Conservation (phyloP, 768 basidiomycete genomes). For the Agaricus sinodeliciosus region DNA sequence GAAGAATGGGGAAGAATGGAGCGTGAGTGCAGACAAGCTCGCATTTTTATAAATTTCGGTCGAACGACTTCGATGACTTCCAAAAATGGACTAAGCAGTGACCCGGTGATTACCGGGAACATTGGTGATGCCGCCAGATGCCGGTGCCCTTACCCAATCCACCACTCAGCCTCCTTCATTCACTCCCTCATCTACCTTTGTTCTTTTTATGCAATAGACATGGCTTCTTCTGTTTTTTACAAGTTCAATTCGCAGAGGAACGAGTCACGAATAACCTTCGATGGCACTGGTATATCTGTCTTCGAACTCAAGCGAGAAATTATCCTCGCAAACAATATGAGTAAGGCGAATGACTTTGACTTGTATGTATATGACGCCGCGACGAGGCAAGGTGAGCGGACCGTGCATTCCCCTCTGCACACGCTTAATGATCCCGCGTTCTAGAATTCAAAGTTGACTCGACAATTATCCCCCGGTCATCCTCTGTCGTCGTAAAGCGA, state of each 20-base stretch:
- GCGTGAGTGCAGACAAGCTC: neutral
- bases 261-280: slow-evolving; percentile 94
- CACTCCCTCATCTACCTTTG: slow-evolving; percentile 9
- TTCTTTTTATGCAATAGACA: slow-evolving; percentile 30
- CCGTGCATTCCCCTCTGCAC: neutral
- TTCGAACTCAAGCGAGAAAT: slow-evolving; percentile 99
- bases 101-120: too few relatives aligned
- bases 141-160: neutral
- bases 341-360: slow-evolving; percentile 97
- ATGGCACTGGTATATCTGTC: slow-evolving; percentile 97
- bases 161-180: neutral
- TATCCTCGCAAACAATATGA: slow-evolving; percentile 91
- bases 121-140: neutral
- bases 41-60: slow-evolving; percentile 6
- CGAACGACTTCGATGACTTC: slow-evolving; percentile 15
- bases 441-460: slow-evolving; percentile 90
- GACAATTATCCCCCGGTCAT: slow-evolving; percentile 87
- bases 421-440: neutral
- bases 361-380: slow-evolving; percentile 79
- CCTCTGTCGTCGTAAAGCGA: slow-evolving; percentile 90
- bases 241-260: slow-evolving; percentile 93
- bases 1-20: too few relatives aligned
- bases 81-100: neutral
- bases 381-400: slow-evolving; percentile 79
- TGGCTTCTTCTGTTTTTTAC: slow-evolving; percentile 96